Percentiles rank a stretch among this genome's conserved stretches.
These are phyloP conservation scores for Talaromyces pinophilus DNA, from an alignment of 2,329 filamentous ascomycete genomes.

Conservation along the genomic window DNA sequence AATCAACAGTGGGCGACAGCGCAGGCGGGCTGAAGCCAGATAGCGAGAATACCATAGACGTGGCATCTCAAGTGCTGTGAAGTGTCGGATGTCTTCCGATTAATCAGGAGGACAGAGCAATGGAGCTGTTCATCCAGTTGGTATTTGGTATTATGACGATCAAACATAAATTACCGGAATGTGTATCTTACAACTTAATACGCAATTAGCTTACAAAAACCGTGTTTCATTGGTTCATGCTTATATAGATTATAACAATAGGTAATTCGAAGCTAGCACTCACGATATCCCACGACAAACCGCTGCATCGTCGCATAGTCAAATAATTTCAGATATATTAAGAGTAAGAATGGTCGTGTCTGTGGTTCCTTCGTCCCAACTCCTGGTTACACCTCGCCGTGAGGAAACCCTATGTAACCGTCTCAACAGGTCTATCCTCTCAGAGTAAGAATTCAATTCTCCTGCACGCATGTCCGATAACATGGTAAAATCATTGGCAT, in stretches of 20 bases:
- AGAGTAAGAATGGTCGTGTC: too few relatives aligned
- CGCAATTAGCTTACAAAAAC: not conserved
- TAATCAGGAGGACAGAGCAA: not conserved
- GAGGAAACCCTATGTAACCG: too few relatives aligned
- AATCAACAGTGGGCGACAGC: constrained; percentile 27
- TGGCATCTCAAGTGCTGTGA: constrained; percentile 34
- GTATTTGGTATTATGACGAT: not conserved
- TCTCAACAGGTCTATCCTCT: too few relatives aligned
- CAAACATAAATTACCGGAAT: constrained; percentile 9
- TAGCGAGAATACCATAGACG: constrained; percentile 37
- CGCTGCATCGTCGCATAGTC: too few relatives aligned
- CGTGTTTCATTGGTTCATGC: not conserved
- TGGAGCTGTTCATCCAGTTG: not conserved
- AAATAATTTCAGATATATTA: too few relatives aligned
- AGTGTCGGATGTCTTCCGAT: not conserved
- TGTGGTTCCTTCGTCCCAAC: not conserved
- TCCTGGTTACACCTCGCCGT: not conserved
- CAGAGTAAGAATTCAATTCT: too few relatives aligned
- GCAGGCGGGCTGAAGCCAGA: constrained; percentile 33
- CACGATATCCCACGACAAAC: too few relatives aligned
- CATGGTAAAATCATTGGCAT: too few relatives aligned
- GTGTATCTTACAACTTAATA: not conserved
- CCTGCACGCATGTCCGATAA: too few relatives aligned
- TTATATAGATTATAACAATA: not conserved
- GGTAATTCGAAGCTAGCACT: too few relatives aligned